Evolutionary conservation across 495 filamentous ascomycete genomes (phyloP), one percentile per base, ranked within the genome.

Genomic region (Aspergillus homomorphus): DNA sequence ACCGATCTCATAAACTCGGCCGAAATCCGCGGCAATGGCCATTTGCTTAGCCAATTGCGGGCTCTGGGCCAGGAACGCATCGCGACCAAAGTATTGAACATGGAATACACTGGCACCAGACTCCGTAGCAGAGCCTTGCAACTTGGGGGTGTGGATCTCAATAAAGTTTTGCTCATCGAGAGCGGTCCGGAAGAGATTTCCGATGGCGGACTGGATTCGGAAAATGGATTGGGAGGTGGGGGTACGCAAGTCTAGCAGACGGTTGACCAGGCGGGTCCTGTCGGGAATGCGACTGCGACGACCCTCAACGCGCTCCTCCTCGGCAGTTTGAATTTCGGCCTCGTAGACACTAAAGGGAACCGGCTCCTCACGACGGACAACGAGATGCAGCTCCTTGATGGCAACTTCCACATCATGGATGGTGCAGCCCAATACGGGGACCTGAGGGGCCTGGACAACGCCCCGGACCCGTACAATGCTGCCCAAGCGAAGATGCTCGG

Each of bases 41-140:
- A 93, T 90, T 68, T 98, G 93, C 75, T 98, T 96, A 57, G 94
- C 92, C 58, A 98, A 82, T 71, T 98, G 93, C 22, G 93, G 92
- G 38, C 88, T 92, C 70, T 96, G 92, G 12, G 91, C 92, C 6
- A 96, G 77, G 76, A 84, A 96, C 1, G 90, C 91, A 49, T 87
- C 77, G 61, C 88, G 82, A 42, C 85, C 87, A 66, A 96, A 96
- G 75, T 96, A 96, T 28, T 88, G 83, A 33, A 96, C 79, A 53
- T 87, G 80, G 79, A 96, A 96, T 10, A 96, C 92, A 70, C 93
- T 96, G 44, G 89, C 85, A 46, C 93, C 93, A 50, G 91, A 94
- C 65, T 98, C 93, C 0, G 90, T 93, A 7, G 92, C 90, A 21
- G 89, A 84, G 14, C 87, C 91, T 69, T 96, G 94, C 43, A 96